These are phyloP conservation scores for Hanseniaspora lachancei DNA, from an alignment of 805 yeast species.

Conservation along the genomic window DNA sequence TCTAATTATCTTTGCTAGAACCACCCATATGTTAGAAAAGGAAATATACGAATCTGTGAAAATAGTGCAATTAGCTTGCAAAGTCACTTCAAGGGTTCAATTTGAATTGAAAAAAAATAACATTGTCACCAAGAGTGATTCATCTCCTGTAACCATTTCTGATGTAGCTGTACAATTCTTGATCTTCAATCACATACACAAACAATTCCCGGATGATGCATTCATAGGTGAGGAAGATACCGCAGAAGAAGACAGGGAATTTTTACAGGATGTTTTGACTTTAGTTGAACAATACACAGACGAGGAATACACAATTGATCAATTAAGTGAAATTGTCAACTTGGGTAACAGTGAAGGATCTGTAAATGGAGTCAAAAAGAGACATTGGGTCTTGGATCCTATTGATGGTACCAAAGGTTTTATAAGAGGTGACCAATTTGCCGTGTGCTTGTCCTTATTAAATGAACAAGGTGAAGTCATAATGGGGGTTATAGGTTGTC, in stretches of 20 bases:
- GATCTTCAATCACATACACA: conserved; percentile 66
- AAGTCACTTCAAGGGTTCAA: conserved; percentile 53
- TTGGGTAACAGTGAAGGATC: conserved; percentile 76
- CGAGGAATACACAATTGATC: conserved; percentile 40
- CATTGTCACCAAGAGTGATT: conserved; percentile 65
- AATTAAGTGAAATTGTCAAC: conserved; percentile 46
- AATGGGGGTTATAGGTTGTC: conserved; percentile 92
- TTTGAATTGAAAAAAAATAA: conserved; percentile 38
- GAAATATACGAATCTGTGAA: conserved; percentile 73
- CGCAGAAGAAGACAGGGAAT: conserved; percentile 42
- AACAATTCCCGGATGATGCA: conserved; percentile 70
- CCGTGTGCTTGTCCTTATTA: conserved; percentile 83
- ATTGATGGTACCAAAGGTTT: conserved; percentile 98
- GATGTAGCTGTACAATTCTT: conserved; percentile 95
- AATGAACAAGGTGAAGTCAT: conserved; percentile 65
- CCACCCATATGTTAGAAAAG: conserved; percentile 24
- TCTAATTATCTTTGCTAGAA: not conserved
- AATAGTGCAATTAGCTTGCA: conserved; percentile 81
- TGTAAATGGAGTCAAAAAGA: conserved; percentile 33
- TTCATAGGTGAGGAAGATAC: conserved; percentile 94
- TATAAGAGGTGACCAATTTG: conserved; percentile 89
- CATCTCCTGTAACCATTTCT: conserved; percentile 91
- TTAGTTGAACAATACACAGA: conserved; percentile 20
- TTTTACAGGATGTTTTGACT: conserved; percentile 39
- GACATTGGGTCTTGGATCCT: conserved; percentile 97